Base-by-base conservation (phyloP, 148 eudicot genomes). In the Amaranthus palmeri region DNA sequence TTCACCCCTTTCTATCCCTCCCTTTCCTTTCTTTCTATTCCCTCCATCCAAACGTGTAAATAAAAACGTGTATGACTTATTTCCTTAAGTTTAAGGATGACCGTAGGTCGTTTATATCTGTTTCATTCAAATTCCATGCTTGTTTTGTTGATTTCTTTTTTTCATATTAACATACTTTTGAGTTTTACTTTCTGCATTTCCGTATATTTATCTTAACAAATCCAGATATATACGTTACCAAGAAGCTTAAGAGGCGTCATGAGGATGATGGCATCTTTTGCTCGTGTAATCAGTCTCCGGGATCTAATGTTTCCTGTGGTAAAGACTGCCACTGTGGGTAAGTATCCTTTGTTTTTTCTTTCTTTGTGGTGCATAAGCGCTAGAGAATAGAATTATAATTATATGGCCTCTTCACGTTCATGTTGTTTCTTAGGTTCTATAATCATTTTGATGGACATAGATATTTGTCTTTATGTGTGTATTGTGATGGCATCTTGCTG, bases 221-320 rank as follows among this genome's bases (percentile, higher is more conserved):
- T 68, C 52, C 76, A 96, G 99, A 96, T 73, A 83, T 92, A 80
- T 96, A 92, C 81, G 87, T 86, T 61, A 82, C 93, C 9, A 92
- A 96, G 88, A 96, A 81, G 85, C 76, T 79, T 14, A 96, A 92
- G 79, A 88, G 75, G 76, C 97, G 96, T 65, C 77, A 83, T 70
- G 92, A 88, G 83, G 99, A 96, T 81, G 97, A 92, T 83, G 99
- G 97, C 64, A 96, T 92, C 81, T 96, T 92, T 81, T 96, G 99
- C 82, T 84, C 96, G 59, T 96, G 99, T 81, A 85, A 75, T 78
- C 79, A 87, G 53, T 73, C 92, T n/a, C 72, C 81, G 47, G 97
- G 87, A 66, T 83, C 92, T 57, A 75, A 83, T 79, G 75, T 71
- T 71, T 88, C 83, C 48, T 95, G 99, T 81, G 97, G 88, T 67